Percentiles rank a stretch among this genome's conserved stretches.
Evolutionary conservation across 129 eudicot genomes (phyloP).

Genomic region (Arctium lappa): DNA sequence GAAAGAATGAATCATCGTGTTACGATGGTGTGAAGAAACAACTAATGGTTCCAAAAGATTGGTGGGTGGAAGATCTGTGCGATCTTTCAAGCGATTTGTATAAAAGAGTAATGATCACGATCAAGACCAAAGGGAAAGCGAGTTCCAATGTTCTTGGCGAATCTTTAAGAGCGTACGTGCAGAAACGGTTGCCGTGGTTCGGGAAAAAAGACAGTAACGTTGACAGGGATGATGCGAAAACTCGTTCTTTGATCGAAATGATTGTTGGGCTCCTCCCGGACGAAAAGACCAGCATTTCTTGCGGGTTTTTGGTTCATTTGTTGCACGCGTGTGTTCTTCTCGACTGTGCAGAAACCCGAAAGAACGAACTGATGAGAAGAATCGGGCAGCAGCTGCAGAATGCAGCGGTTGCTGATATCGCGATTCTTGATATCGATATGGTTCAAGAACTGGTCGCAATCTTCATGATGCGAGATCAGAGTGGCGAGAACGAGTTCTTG

Average conservation of each 20-base stretch:
- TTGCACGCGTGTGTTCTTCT: constrained; percentile 53
- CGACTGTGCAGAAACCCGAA: constrained; percentile 53
- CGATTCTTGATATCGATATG: constrained; percentile 48
- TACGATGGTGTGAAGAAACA: constrained; percentile 60
- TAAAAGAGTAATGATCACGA: constrained; percentile 59
- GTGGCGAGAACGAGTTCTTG: constrained; percentile 38
- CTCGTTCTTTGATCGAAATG: constrained; percentile 49
- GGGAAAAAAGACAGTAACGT: constrained; percentile 41
- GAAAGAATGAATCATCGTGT: constrained; percentile 45
- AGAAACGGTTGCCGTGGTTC: constrained; percentile 61
- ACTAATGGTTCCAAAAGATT: constrained; percentile 60
- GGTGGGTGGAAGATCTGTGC: constrained; percentile 94
- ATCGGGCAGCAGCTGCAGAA: constrained; percentile 65
- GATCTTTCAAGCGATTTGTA: constrained; percentile 72
- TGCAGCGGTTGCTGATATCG: constrained; percentile 55
- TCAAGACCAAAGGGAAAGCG: constrained; percentile 51
- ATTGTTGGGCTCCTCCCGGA: constrained; percentile 46
- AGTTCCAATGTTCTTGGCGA: constrained; percentile 59
- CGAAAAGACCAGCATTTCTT: constrained; percentile 48
- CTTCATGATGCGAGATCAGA: constrained; percentile 47
- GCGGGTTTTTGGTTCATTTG: constrained; percentile 64
- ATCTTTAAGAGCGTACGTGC: constrained; percentile 55
- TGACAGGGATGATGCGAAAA: constrained; percentile 35
- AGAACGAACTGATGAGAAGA: constrained; percentile 39
- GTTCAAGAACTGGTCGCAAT: constrained; percentile 59